phyloP scores from a whole-genome alignment of 805 yeast genomes.

The Candida germanica region DNA sequence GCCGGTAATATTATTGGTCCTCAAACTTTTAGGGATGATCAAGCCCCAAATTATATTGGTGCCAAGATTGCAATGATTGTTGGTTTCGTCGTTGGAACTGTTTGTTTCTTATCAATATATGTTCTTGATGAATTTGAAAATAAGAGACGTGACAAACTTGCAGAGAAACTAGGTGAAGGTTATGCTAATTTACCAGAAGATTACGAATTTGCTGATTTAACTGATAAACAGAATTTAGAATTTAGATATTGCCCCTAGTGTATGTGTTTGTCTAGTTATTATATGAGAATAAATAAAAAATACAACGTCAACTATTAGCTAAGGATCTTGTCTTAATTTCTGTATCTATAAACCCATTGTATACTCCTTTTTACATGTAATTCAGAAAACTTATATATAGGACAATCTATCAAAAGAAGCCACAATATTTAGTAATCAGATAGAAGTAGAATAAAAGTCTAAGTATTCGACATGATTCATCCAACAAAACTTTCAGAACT shows the following conservation, averaged over 20 bases:
- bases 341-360: no score
- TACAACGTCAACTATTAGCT: no score
- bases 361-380: no score
- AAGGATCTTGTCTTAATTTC: no score
- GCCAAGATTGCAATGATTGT: conserved; percentile 16
- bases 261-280: no score
- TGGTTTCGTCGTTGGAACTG: conserved; percentile 26
- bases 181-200: conserved; percentile 20
- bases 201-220: conserved; percentile 42
- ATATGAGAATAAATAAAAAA: no score
- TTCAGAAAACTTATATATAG: no score
- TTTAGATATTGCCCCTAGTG: conserved; percentile 32
- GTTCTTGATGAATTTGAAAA: conserved; percentile 23
- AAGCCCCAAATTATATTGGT: conserved; percentile 24
- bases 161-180: conserved; percentile 18
- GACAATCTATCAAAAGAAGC: no score
- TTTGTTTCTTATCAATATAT: conserved; percentile 27
- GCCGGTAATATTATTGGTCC: conserved; percentile 27
- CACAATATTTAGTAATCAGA: no score
- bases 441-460: no score
- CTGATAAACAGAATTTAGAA: conserved; percentile 37
- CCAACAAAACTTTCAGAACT: no score
- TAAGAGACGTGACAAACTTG: conserved; percentile 26
- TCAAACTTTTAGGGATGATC: conserved; percentile 18
- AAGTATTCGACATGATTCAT: no score